A percentile compares a stretch with the other conserved stretches of the same genome.
Conservation (phyloP, 2,329 filamentous ascomycete genomes). For the Colletotrichum sidae region DNA sequence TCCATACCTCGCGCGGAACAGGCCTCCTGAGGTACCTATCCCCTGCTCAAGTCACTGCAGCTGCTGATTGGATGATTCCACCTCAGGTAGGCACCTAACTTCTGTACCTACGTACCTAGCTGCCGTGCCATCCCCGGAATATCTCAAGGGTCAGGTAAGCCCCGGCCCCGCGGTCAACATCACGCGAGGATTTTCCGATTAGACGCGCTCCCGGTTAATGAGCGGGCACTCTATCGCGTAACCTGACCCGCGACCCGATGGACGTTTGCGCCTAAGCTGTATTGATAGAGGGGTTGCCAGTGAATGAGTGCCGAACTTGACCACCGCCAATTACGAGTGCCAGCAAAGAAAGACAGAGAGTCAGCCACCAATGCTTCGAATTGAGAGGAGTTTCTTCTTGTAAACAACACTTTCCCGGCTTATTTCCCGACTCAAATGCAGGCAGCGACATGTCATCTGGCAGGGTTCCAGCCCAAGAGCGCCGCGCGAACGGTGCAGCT, state of each 20-base stretch:
- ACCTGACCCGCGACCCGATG: slow-evolving; percentile 12
- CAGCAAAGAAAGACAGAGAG: neutral
- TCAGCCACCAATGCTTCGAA: neutral
- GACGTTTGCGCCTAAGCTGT: slow-evolving; percentile 15
- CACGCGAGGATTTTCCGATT: slow-evolving; percentile 37
- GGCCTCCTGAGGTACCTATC: neutral
- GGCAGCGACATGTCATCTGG: slow-evolving; percentile 55
- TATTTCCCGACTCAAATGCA: slow-evolving; percentile 46
- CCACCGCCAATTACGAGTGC: neutral
- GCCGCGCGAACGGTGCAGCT: slow-evolving; percentile 53
- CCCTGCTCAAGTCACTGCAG: slow-evolving; percentile 8
- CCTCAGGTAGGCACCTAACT: neutral
- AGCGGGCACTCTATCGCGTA: slow-evolving; percentile 27
- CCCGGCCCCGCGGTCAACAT: slow-evolving; percentile 18
- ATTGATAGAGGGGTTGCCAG: slow-evolving; percentile 29
- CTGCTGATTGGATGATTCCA: slow-evolving; percentile 23
- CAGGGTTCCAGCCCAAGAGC: slow-evolving; percentile 53
- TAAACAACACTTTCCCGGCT: slow-evolving; percentile 2
- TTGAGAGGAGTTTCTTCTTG: neutral
- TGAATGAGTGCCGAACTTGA: slow-evolving; percentile 6
- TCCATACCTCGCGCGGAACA: too few species aligned
- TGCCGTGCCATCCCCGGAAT: slow-evolving; percentile 29
- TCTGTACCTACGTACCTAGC: neutral
- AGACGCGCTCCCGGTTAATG: slow-evolving; percentile 33
- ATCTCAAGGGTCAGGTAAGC: slow-evolving; percentile 27